A percentile compares a stretch with the other conserved stretches of the same genome.
phyloP scores from a whole-genome alignment of 2,329 filamentous ascomycete genomes.

The Emmonsiellopsis sp. region DNA sequence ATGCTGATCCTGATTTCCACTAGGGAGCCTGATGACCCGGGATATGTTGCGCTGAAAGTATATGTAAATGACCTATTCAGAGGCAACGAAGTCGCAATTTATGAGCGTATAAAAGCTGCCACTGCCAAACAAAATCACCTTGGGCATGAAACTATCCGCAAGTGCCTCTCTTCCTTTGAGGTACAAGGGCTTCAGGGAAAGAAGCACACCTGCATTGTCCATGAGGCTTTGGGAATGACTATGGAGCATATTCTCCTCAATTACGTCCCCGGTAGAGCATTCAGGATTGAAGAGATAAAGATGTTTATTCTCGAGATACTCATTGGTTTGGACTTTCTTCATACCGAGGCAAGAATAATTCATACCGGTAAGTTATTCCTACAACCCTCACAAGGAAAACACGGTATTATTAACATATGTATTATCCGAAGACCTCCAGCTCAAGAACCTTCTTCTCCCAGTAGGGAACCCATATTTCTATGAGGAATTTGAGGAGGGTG shows the following conservation, averaged over 20 bases:
- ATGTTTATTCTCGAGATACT: slow-evolving; percentile 7
- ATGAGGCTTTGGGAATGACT: slow-evolving; percentile 14
- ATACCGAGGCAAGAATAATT: slow-evolving; percentile 11
- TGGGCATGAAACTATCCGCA: neutral
- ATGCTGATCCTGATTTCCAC: neutral
- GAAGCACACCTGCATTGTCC: slow-evolving; percentile 17
- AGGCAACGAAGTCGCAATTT: slow-evolving; percentile 2
- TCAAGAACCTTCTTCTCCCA: neutral
- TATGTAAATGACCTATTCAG: neutral
- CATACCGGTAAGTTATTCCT: neutral
- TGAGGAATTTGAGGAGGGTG: slow-evolving; percentile 15
- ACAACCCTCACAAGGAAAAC: neutral
- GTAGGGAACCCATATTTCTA: neutral
- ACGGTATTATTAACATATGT: neutral
- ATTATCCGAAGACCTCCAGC: neutral
- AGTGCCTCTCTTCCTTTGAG: slow-evolving; percentile 2
- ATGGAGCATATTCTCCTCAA: slow-evolving; percentile 2
- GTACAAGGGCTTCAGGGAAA: slow-evolving; percentile 1
- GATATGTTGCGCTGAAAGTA: slow-evolving; percentile 3
- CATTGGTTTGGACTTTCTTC: slow-evolving; percentile 10
- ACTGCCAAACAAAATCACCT: neutral
- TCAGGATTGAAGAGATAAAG: slow-evolving; percentile 10
- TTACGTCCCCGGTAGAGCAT: neutral
- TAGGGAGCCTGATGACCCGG: slow-evolving; percentile 2
- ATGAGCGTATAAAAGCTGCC: slow-evolving; percentile 1